Evolutionary conservation across 345 rosid species (phyloP).

Genomic region (Camelina hispida): DNA sequence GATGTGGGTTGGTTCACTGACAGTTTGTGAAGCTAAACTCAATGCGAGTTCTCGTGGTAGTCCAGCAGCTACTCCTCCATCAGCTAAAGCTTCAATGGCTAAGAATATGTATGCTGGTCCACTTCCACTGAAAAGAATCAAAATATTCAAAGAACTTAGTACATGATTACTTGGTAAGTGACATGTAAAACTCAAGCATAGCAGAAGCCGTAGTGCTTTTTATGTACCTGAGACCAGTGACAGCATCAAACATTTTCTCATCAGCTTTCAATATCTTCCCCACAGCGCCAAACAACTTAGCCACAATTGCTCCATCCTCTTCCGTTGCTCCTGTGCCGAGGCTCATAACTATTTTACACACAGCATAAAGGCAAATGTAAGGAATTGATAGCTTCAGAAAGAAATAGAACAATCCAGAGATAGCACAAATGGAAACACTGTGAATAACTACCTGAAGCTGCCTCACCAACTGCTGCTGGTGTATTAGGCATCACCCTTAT

Average conservation of each 20-base stretch:
- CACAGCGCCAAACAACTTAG: constrained; percentile 74
- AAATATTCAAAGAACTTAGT: background rate
- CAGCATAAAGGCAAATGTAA: background rate
- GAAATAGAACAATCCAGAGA: background rate
- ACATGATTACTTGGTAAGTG: constrained; percentile 13
- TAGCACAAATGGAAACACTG: background rate
- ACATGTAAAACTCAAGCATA: constrained; percentile 1
- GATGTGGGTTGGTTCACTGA: constrained; percentile 44
- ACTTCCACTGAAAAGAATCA: constrained; percentile 65
- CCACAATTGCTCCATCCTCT: constrained; percentile 74
- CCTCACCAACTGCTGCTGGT: constrained; percentile 89
- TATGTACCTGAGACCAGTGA: constrained; percentile 85
- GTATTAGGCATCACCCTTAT: constrained; percentile 95
- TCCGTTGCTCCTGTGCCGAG: constrained; percentile 75
- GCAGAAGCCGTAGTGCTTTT: background rate
- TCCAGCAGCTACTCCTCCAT: constrained; percentile 98
- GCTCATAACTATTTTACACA: constrained; percentile 61
- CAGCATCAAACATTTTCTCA: constrained; percentile 87
- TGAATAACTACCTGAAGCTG: constrained; percentile 64
- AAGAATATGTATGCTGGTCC: constrained; percentile 89
- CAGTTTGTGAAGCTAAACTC: constrained; percentile 87
- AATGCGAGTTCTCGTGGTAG: constrained; percentile 88
- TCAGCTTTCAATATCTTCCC: constrained; percentile 90
- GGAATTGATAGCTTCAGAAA: background rate
- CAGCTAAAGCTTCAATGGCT: constrained; percentile 95